Evolutionary conservation across 805 yeast genomes (phyloP).

Genomic region (Metschnikowia hibisci): DNA sequence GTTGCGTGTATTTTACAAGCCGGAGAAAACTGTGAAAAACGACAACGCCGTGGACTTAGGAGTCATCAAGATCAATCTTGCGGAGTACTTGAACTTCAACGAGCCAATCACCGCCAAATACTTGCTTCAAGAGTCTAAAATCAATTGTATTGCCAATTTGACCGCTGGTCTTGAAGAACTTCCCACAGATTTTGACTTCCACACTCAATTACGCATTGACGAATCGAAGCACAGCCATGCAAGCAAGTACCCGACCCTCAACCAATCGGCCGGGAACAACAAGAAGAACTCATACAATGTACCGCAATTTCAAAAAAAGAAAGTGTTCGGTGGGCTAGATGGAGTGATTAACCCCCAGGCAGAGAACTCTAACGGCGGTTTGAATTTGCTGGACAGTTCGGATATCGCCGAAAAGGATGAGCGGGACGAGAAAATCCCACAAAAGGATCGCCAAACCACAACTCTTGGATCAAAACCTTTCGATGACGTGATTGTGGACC

Average conservation of each 20-base stretch:
- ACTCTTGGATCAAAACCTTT: conserved; percentile 10
- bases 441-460: conserved; percentile 5
- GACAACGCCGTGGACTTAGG: conserved; percentile 53
- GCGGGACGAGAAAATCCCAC: conserved; percentile 1
- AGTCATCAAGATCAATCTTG: conserved; percentile 56
- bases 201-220: conserved; percentile 36
- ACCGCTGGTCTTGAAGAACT: conserved; percentile 50
- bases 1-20: conserved; percentile 35
- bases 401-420: not conserved
- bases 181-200: conserved; percentile 37
- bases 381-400: not conserved
- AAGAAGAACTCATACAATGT: conserved; percentile 22
- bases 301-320: conserved; percentile 40
- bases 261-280: conserved; percentile 19
- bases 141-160: conserved; percentile 73
- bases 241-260: conserved; percentile 4
- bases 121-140: conserved; percentile 70
- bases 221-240: conserved; percentile 19
- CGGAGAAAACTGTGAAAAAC: conserved; percentile 22
- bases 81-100: conserved; percentile 63
- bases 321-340: conserved; percentile 49
- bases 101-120: conserved; percentile 57
- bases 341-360: conserved; percentile 28
- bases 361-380: not conserved
- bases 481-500: conserved; percentile 38